A percentile compares a stretch with the other conserved stretches of the same genome.
phyloP scores from a whole-genome alignment of 1,139 yeast species.

The Saccharomyces uvarum region DNA sequence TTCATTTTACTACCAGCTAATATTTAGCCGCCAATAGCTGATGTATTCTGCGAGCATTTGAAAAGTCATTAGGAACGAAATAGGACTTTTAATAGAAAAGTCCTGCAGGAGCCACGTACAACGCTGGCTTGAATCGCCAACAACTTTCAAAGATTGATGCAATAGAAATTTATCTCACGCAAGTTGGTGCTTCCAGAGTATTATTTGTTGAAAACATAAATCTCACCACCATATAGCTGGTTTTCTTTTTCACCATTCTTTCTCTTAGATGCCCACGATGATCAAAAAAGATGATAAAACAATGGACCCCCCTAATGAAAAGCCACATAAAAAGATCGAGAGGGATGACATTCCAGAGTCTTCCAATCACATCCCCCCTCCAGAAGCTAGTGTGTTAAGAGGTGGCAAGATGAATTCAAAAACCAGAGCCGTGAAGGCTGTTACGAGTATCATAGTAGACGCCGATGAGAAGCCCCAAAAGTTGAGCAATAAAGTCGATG shows the following conservation, averaged over 20 bases:
- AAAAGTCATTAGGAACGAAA: neutral
- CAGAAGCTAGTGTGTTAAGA: constrained; percentile 12
- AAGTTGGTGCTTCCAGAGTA: neutral
- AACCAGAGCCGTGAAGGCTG: constrained; percentile 16
- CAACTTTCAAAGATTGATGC: neutral
- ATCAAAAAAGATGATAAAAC: neutral
- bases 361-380: constrained; percentile 17
- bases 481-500: constrained; percentile 2
- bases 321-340: constrained; percentile 6
- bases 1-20: neutral
- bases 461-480: constrained; percentile 8
- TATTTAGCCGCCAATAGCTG: neutral
- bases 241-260: neutral
- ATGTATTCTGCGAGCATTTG: neutral
- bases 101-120: neutral
- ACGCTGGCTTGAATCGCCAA: neutral
- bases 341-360: constrained; percentile 4
- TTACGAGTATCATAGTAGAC: constrained; percentile 9
- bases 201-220: neutral
- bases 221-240: neutral
- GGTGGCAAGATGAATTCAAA: constrained; percentile 13
- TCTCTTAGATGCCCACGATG: neutral
- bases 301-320: constrained; percentile 6
- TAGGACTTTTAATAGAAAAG: neutral
- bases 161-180: neutral